Conservation (phyloP, 805 yeast genomes). For the Metschnikowia vanudenii region DNA sequence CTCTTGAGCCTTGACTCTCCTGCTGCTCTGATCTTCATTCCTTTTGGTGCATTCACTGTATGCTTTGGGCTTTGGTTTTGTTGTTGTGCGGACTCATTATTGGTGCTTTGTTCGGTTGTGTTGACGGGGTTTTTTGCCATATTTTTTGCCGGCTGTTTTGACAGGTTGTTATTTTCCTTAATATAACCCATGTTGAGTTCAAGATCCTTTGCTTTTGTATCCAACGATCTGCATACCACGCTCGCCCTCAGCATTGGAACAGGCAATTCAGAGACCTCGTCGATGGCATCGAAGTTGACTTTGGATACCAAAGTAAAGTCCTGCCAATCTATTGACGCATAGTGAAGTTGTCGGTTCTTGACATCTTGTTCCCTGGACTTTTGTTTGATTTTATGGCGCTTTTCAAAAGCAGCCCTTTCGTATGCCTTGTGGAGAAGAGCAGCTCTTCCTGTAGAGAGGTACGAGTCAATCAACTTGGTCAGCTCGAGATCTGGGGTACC, state of each 20-base stretch:
- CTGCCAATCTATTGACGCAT: slow-evolving; percentile 84
- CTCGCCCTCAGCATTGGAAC: slow-evolving; percentile 57
- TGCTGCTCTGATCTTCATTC: slow-evolving; percentile 66
- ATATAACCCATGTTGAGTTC: no score
- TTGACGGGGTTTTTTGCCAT: no score
- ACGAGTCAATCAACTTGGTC: slow-evolving; percentile 8
- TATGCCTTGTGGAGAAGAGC: slow-evolving; percentile 48
- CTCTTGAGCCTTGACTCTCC: slow-evolving; percentile 62
- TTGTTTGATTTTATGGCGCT: slow-evolving; percentile 37
- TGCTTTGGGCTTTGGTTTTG: neutral
- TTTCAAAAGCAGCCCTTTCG: slow-evolving; percentile 54
- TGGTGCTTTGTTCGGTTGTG: no score
- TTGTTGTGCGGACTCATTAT: neutral
- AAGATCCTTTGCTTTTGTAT: slow-evolving; percentile 43
- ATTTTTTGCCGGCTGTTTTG: no score
- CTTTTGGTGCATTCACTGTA: slow-evolving; percentile 31
- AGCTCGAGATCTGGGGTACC: slow-evolving; percentile 9
- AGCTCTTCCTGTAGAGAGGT: slow-evolving; percentile 23
- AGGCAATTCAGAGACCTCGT: slow-evolving; percentile 54
- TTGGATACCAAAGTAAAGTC: slow-evolving; percentile 73
- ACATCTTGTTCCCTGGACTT: slow-evolving; percentile 34
- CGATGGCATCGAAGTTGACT: slow-evolving; percentile 61
- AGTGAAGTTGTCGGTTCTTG: slow-evolving; percentile 39
- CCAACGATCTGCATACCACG: slow-evolving; percentile 59
- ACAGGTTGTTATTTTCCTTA: no score